A percentile compares a stretch with the other conserved stretches of the same genome.
Conservation (phyloP, 306 rosid genomes). For the Vigna nakashimae region DNA sequence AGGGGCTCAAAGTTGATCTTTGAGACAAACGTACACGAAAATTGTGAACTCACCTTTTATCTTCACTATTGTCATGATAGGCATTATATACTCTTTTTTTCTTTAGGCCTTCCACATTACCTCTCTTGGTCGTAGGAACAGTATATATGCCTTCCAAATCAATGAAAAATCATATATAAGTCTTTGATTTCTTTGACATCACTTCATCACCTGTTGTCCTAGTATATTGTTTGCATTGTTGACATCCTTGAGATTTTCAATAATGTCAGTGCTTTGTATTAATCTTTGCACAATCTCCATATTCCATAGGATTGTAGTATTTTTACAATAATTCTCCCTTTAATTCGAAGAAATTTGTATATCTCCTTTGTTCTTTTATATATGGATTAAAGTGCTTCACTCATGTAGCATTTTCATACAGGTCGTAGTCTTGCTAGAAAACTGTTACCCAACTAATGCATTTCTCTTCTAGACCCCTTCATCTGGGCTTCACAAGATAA, state of each 20-base stretch:
- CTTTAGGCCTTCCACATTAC: not conserved
- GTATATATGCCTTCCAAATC: not conserved
- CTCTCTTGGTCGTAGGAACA: not conserved
- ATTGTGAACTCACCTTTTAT: not conserved
- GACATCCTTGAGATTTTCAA: not conserved
- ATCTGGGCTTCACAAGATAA: not conserved
- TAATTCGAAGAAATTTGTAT: not conserved
- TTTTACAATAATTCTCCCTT: not conserved
- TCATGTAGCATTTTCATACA: not conserved
- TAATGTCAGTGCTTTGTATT: not conserved
- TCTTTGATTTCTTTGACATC: not conserved
- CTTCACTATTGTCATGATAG: not conserved
- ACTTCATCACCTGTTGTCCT: not conserved
- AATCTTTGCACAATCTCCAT: not conserved
- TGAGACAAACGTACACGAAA: not conserved
- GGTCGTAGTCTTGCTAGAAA: not conserved
- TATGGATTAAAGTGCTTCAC: not conserved
- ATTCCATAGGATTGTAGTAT: not conserved
- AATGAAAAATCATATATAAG: not conserved
- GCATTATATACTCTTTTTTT: not conserved
- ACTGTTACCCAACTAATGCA: not conserved
- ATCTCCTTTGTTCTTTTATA: not conserved
- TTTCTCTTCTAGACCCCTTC: not conserved
- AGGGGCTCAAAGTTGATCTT: not conserved
- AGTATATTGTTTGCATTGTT: not conserved